Conservation (phyloP, 352 stramenopile species). For the Aphanomyces cochlioides region DNA sequence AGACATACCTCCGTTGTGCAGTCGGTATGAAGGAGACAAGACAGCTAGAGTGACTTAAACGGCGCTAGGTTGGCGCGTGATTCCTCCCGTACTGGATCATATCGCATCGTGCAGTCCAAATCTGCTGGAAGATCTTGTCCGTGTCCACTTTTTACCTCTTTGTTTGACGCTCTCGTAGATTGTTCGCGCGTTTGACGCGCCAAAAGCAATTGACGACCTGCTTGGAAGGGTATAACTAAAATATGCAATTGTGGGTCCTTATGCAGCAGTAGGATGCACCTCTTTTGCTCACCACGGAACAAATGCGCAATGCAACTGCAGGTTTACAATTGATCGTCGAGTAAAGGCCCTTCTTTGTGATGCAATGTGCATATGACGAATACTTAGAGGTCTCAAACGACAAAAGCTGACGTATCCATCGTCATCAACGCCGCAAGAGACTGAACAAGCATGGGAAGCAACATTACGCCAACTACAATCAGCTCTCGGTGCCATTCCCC, state of each 20-base stretch:
- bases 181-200: neutral
- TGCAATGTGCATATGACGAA: neutral
- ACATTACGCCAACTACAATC: neutral
- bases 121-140: conserved; percentile 1
- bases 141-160: neutral
- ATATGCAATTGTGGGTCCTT: neutral
- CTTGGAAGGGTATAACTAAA: neutral
- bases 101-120: neutral
- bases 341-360: neutral
- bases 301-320: conserved; percentile 1
- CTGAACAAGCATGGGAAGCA: conserved; percentile 3
- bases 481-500: neutral
- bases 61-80: neutral
- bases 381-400: neutral
- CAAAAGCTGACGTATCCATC: conserved; percentile 17
- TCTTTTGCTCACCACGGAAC: neutral
- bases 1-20: neutral
- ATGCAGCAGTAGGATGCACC: neutral
- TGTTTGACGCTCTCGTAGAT: neutral
- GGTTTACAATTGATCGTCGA: neutral
- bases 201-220: neutral
- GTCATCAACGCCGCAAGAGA: neutral
- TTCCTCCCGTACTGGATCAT: conserved; percentile 2
- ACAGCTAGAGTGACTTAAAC: neutral
- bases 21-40: neutral